Evolutionary conservation across 1,284 basidiomycete genomes (phyloP).

Genomic region (Ganoderma lingzhi): DNA sequence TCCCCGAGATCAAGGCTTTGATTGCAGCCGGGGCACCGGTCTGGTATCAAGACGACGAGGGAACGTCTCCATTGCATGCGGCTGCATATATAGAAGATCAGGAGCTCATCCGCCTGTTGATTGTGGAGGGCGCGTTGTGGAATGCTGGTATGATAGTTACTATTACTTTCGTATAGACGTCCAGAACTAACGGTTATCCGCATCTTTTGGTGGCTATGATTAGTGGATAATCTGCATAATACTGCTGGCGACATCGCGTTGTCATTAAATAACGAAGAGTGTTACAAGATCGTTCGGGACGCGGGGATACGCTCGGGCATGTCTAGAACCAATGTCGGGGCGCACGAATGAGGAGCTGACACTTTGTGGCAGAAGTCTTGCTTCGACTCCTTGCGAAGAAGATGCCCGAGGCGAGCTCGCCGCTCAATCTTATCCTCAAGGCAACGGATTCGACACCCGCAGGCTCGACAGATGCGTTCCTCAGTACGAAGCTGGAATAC

Average conservation of each 20-base stretch:
- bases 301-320: slow-evolving; percentile 88
- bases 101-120: slow-evolving; percentile 68
- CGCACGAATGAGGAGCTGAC: neutral
- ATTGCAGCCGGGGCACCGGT: slow-evolving; percentile 83
- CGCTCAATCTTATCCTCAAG: slow-evolving; percentile 60
- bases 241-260: slow-evolving; percentile 91
- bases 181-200: neutral
- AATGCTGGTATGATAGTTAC: slow-evolving; percentile 71
- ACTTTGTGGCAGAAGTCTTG: slow-evolving; percentile 61
- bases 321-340: slow-evolving; percentile 16
- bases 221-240: slow-evolving; percentile 81
- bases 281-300: slow-evolving; percentile 83
- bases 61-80: slow-evolving; percentile 88
- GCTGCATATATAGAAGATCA: slow-evolving; percentile 81
- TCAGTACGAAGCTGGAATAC: slow-evolving; percentile 78
- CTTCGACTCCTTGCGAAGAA: slow-evolving; percentile 65
- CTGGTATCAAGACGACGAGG: slow-evolving; percentile 91
- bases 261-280: slow-evolving; percentile 79
- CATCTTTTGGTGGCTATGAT: slow-evolving; percentile 3
- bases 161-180: slow-evolving; percentile 1
- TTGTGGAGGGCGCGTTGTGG: slow-evolving; percentile 92
- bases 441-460: slow-evolving; percentile 72
- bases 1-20: slow-evolving; percentile 58
- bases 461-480: slow-evolving; percentile 79
- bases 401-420: slow-evolving; percentile 43